Evolutionary conservation across 371 early-diverging fungal genomes (phyloP), one percentile per base, ranked within the genome.

Genomic region (Haplosporangium sp.): DNA sequence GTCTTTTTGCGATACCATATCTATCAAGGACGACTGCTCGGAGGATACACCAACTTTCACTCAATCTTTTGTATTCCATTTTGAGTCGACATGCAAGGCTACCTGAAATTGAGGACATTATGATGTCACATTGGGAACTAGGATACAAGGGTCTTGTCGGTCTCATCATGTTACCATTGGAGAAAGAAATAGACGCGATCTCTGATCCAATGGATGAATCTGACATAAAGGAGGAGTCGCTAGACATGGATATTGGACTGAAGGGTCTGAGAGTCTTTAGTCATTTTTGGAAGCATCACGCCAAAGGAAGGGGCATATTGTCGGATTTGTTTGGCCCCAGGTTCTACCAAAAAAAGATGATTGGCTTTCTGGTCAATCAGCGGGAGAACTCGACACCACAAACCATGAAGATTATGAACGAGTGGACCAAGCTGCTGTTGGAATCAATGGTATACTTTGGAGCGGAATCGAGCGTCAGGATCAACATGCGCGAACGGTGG

Each of bases 401-500:
- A 29, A 29, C 4, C 29, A 29, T 29, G 29, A 29, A 29, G 29
- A 29, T 12, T 14, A 41, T 10, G n/a, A 18, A 12, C 14, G 47
- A 64, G 13, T 55, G 66, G 54, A 43, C 18, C 6, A 64, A 51
- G 43, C 59, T 60, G 14, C 63, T 77, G 6, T n/a, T 71, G 16
- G 72, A 71, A n/a, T 45, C 71, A 14, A 67, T 67, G 12, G 56
- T 67, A 5, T 60, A 55, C 11, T 61, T 77, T 16, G 72, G 77
- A 29, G 12, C 12, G 29, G 77, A 77, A 61, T 66, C 77, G 1
- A 67, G 72, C 38, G 71, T 77, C n/a, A 62, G 77, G 7, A 71
- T 71, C 59, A 66, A 77, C 46, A 77, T 77, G 77, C 67, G 77
- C 10, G 77, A 71, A 48, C 52, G 43, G 6, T 77, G 77, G 77